Evolutionary conservation across 352 stramenopile genomes (phyloP), one percentile per base, ranked within the genome.

Genomic region (Globisporangium heterothallicum): DNA sequence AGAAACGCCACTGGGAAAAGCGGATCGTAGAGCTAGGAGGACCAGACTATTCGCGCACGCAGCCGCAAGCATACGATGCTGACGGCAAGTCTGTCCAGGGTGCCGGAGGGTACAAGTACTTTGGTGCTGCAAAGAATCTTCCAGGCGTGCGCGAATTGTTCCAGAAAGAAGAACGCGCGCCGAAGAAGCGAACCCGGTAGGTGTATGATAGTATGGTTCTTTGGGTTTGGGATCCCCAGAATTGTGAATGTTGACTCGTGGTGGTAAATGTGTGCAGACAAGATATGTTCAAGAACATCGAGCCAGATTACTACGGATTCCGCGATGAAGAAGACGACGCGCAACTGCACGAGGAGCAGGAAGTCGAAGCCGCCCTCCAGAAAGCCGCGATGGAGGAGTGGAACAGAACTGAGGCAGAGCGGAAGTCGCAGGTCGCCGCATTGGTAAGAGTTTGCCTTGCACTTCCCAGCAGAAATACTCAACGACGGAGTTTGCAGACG

Each of bases 61-160:
- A 96, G 54, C 69, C 77, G n/a, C 78, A 91, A 61, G 57, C 71
- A 8, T 84, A 92, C 52, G 76, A 88, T 19, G 74, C 70, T n/a
- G 84, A 96, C 49, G 87, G 86, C 24, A 35, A 58, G 7, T 70
- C 67, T 7, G 70, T 95, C 45, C 74, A 85, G 40, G 85, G 80
- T 30, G 58, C 58, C 14, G 70, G 76, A 18, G 88, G 92, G 22
- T 99, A 98, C 84, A 89, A 91, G 58, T 99, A 99, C 63, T 99
- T 98, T 88, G 96, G 96, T 22, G 93, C 92, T 10, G 94, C 95
- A n/a, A 98, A 96, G 62, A 87, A 98, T 53, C 78, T 98, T 5
- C 96, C 96, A 0, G 94, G 95, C 30, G 94, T 99, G 18, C 86
- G 91, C 32, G 96, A 99, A 64, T 66, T 98, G 7, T 97, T 99